Evolutionary conservation across 805 yeast genomes (phyloP).

Genomic region (Cyberlindnera mrakii): DNA sequence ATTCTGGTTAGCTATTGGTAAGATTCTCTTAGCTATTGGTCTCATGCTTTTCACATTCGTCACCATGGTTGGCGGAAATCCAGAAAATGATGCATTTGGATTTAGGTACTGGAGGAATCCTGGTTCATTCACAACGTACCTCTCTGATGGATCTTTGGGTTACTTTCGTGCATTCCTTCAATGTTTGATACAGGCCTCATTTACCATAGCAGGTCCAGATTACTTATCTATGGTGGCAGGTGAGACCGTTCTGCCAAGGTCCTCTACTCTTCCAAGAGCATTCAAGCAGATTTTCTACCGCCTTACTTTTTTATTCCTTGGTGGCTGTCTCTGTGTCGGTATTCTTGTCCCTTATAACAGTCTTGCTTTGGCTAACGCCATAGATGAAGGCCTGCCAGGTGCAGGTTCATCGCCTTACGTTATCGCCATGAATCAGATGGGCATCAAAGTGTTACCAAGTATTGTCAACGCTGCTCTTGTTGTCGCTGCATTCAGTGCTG

Average conservation of each 20-base stretch:
- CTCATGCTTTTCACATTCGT: constrained; percentile 68
- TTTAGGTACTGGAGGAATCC: constrained; percentile 51
- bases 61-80: constrained; percentile 87
- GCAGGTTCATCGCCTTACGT: constrained; percentile 81
- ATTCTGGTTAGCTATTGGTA: constrained; percentile 71
- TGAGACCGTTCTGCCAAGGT: constrained; percentile 65
- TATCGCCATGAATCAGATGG: constrained; percentile 69
- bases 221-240: constrained; percentile 82
- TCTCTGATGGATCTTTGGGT: constrained; percentile 52
- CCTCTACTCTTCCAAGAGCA: constrained; percentile 64
- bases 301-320: constrained; percentile 58
- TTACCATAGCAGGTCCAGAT: constrained; percentile 84
- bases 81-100: constrained; percentile 56
- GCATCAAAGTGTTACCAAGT: constrained; percentile 63
- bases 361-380: constrained; percentile 49
- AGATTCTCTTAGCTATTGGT: constrained; percentile 70
- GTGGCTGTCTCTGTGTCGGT: constrained; percentile 76
- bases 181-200: constrained; percentile 65
- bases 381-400: constrained; percentile 59
- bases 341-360: constrained; percentile 69
- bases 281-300: constrained; percentile 70
- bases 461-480: constrained; percentile 74
- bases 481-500: constrained; percentile 75
- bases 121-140: constrained; percentile 52
- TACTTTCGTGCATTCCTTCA: constrained; percentile 67